phyloP scores from a whole-genome alignment of 768 basidiomycete genomes.

The Clitopilus hobsonii region DNA sequence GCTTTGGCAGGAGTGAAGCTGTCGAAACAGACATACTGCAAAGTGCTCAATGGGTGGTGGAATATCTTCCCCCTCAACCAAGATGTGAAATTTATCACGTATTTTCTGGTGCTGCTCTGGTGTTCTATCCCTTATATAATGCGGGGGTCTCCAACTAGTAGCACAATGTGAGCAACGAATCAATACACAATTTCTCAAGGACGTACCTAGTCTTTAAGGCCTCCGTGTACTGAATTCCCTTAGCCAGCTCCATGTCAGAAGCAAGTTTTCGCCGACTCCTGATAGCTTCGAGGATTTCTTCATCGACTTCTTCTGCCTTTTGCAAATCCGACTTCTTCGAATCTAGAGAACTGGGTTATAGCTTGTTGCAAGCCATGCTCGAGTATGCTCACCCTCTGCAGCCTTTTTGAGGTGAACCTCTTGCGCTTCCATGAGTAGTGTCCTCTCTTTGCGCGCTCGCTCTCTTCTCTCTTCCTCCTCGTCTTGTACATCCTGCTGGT shows the following conservation, averaged over 20 bases:
- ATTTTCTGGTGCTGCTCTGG: constrained; percentile 67
- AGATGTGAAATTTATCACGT: constrained; percentile 89
- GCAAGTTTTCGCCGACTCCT: constrained; percentile 87
- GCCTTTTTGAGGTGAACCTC: constrained; percentile 87
- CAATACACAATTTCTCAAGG: not conserved
- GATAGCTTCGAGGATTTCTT: constrained; percentile 87
- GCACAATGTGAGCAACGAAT: constrained; percentile 1
- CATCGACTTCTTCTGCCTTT: constrained; percentile 84
- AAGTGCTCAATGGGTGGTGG: constrained; percentile 94
- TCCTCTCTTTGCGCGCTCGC: constrained; percentile 77
- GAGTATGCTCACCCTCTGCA: constrained; percentile 56
- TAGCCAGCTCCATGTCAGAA: constrained; percentile 88
- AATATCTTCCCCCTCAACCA: constrained; percentile 90
- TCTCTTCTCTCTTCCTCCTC: constrained; percentile 78
- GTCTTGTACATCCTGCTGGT: constrained; percentile 72
- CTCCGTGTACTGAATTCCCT: constrained; percentile 89
- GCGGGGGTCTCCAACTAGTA: constrained; percentile 82
- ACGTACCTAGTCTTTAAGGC: constrained; percentile 73
- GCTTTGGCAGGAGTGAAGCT: not conserved
- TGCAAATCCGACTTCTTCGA: constrained; percentile 85
- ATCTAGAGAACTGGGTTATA: constrained; percentile 37
- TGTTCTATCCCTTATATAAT: constrained; percentile 68
- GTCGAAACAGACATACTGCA: constrained; percentile 36
- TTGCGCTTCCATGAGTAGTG: constrained; percentile 88
- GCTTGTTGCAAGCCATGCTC: not conserved